These are phyloP conservation scores for Lactarius tabidus DNA, from an alignment of 768 basidiomycete species.

Conservation along the genomic window DNA sequence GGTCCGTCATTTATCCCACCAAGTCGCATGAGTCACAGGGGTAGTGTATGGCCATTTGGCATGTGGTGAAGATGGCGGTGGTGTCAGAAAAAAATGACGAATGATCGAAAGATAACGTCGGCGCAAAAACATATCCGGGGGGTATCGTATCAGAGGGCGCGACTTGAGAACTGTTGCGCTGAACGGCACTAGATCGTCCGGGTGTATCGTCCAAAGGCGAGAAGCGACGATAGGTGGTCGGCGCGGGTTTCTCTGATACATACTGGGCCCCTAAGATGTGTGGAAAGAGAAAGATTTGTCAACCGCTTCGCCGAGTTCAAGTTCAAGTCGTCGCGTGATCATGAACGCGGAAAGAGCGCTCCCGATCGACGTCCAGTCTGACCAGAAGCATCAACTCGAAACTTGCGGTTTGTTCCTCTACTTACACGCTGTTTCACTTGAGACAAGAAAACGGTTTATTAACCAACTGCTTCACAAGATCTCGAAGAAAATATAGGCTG, in stretches of 20 bases:
- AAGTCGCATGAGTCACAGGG: not conserved
- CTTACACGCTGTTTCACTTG: not conserved
- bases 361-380: too few species aligned
- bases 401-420: too few species aligned
- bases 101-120: not conserved
- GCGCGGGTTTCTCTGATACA: too few species aligned
- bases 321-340: too few species aligned
- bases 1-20: too few species aligned
- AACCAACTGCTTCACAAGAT: not conserved
- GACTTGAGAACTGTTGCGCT: not conserved
- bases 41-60: not conserved
- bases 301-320: too few species aligned
- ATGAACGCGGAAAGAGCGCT: too few species aligned
- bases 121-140: not conserved
- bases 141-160: not conserved
- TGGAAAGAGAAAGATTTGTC: not conserved
- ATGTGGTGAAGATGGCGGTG: not conserved
- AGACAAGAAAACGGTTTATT: not conserved
- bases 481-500: not conserved
- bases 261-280: too few species aligned
- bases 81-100: not conserved
- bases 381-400: too few species aligned
- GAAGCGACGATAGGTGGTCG: too few species aligned
- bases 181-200: not conserved
- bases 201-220: too few species aligned